Percentiles rank a stretch among this genome's conserved stretches.
Evolutionary conservation across 164 flowering plant species (phyloP).

Genomic region (Cinnamomum micranthum): DNA sequence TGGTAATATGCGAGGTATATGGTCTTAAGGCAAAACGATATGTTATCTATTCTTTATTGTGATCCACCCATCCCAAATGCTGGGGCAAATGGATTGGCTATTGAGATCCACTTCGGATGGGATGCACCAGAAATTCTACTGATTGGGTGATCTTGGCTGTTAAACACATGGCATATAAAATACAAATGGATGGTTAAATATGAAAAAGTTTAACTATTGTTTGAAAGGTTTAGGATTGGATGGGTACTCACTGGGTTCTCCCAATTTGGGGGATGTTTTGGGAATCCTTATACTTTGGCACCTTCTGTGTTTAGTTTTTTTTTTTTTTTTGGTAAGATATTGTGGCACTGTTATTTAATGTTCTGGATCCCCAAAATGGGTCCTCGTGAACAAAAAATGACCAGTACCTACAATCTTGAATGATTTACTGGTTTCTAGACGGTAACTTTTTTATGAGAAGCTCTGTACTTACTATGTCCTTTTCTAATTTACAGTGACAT

Average conservation of each 20-base stretch:
- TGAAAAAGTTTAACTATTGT: too few relatives aligned
- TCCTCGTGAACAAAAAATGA: not conserved
- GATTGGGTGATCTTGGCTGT: not conserved
- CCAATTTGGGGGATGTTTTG: too few relatives aligned
- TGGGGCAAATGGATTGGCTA: not conserved
- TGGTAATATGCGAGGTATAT: too few relatives aligned
- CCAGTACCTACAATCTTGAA: not conserved
- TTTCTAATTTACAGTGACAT: conserved; percentile 44
- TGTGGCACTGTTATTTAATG: not conserved
- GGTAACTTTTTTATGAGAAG: not conserved
- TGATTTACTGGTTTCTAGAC: not conserved
- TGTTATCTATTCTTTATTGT: too few relatives aligned
- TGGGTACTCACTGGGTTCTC: too few relatives aligned
- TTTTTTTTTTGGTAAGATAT: too few relatives aligned
- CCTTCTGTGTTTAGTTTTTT: not conserved
- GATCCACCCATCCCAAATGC: too few relatives aligned
- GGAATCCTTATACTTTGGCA: not conserved
- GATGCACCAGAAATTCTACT: not conserved
- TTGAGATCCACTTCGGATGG: not conserved
- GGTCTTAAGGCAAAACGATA: too few relatives aligned
- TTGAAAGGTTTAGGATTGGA: too few relatives aligned
- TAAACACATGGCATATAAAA: too few relatives aligned
- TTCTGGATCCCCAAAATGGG: not conserved
- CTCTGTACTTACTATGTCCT: too few relatives aligned
- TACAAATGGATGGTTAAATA: too few relatives aligned